These are phyloP conservation scores for Cyclotella choctawhatcheeana DNA, from an alignment of 108 stramenopile genomes.

Conservation along the genomic window DNA sequence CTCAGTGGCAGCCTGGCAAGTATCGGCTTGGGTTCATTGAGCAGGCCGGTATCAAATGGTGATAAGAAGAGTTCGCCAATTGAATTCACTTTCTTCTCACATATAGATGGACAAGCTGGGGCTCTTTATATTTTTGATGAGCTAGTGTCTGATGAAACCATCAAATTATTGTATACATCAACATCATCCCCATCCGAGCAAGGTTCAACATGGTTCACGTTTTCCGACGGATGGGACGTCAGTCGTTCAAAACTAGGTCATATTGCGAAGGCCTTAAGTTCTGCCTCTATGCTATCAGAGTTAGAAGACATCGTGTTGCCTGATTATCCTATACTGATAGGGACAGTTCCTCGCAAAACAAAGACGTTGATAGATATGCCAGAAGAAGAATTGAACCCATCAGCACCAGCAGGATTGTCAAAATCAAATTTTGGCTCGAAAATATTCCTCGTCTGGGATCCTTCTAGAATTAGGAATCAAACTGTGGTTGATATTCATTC, in stretches of 20 bases:
- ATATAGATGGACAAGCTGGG: conserved; percentile 78
- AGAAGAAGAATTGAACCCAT: conserved; percentile 30
- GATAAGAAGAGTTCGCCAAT: conserved; percentile 6
- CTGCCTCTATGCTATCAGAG: conserved; percentile 41
- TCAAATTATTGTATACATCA: conserved; percentile 62
- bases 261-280: conserved; percentile 40
- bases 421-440: conserved; percentile 59
- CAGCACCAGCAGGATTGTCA: conserved; percentile 35
- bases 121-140: conserved; percentile 73
- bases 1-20: conserved; percentile 17
- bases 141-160: conserved; percentile 70
- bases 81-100: conserved; percentile 53
- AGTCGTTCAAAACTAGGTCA: conserved; percentile 32
- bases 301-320: conserved; percentile 43
- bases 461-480: conserved; percentile 43
- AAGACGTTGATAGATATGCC: conserved; percentile 37
- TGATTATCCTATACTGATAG: conserved; percentile 38
- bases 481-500: conserved; percentile 65
- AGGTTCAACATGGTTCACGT: conserved; percentile 27
- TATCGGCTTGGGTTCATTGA: conserved; percentile 18
- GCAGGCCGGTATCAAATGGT: conserved; percentile 10
- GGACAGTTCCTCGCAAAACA: conserved; percentile 15
- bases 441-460: conserved; percentile 78
- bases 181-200: conserved; percentile 53
- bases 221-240: conserved; percentile 45